These are phyloP conservation scores for Fusarium burgessii DNA, from an alignment of 2,329 filamentous ascomycete genomes.

Conservation along the genomic window DNA sequence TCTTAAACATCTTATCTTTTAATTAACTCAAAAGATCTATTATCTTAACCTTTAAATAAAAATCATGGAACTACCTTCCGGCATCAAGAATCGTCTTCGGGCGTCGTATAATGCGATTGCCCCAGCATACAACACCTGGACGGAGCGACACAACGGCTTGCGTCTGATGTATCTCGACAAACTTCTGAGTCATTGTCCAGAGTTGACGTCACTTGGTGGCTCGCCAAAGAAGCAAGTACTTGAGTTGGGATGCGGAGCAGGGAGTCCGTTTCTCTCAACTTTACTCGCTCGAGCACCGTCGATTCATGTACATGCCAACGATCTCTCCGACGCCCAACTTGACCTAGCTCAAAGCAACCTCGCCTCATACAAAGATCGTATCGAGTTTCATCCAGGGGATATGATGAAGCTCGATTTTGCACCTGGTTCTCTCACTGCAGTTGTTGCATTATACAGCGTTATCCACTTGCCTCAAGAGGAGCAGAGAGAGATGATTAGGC, in stretches of 20 bases:
- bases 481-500: slow-evolving; percentile 11
- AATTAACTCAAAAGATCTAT: no score
- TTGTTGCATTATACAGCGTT: slow-evolving; percentile 24
- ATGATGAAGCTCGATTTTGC: slow-evolving; percentile 26
- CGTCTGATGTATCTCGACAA: slow-evolving; percentile 1
- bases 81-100: slow-evolving; percentile 6
- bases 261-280: slow-evolving; percentile 9
- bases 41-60: no score
- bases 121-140: slow-evolving; percentile 30
- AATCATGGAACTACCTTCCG: background rate
- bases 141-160: slow-evolving; percentile 4
- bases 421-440: background rate
- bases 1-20: background rate
- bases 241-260: slow-evolving; percentile 27
- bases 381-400: background rate
- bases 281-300: background rate
- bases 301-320: slow-evolving; percentile 14
- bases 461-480: slow-evolving; percentile 24
- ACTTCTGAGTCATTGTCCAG: background rate
- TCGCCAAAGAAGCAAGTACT: background rate
- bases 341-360: slow-evolving; percentile 1
- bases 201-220: background rate
- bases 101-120: slow-evolving; percentile 19
- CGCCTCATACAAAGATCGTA: no score
- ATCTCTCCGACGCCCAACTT: slow-evolving; percentile 16